Base-by-base conservation (phyloP, 176 grass and related monocot genomes). In the Puya raimondii region DNA sequence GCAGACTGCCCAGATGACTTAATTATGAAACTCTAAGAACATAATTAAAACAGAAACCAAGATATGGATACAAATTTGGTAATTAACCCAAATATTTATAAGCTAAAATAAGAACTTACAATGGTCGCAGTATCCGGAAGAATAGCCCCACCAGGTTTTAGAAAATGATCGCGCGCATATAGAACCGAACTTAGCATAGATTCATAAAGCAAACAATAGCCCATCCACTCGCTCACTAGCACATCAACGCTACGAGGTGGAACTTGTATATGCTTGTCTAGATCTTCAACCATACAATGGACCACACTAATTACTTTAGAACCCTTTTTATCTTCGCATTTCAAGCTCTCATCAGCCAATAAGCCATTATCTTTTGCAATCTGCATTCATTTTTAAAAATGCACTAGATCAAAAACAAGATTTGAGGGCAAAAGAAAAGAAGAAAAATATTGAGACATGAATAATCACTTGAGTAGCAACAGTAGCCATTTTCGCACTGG, bases 141-240 rank as follows among this genome's bases (percentile, higher is more conserved):
- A 76, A 99, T 82, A 47, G 87, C 87, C 9, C 94, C 89, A 33
- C 82, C 94, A 81, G 94, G 87, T 79, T 99, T 99, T 9, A 99
- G 82, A 66, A 89, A 99, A 79, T 78, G 86, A 67, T 99, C 89
- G 1, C 94, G 84, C 70, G 89, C 94, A 88, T 85, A 90, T 54
- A 99, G 63, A 66, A 99, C 89, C 23, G 94, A 99, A 77, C 84
- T 88, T 54, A 99, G 89, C 94, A 99, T 99, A 14, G 89, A 93
- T 84, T 99, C 94, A 49, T 85, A 99, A 68, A 99, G 65, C 12
- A 99, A 69, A 66, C 94, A 99, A 69, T 99, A 99, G 16, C 94
- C 94, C 94, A 99, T 99, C 94, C 94, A 99, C 72, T 99, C 94
- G 20, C 94, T 99, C 18, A 99, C 89, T 82, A 99, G 70, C 49